Conservation (phyloP, 2,329 filamentous ascomycete genomes). For the Coniella lustricola region DNA sequence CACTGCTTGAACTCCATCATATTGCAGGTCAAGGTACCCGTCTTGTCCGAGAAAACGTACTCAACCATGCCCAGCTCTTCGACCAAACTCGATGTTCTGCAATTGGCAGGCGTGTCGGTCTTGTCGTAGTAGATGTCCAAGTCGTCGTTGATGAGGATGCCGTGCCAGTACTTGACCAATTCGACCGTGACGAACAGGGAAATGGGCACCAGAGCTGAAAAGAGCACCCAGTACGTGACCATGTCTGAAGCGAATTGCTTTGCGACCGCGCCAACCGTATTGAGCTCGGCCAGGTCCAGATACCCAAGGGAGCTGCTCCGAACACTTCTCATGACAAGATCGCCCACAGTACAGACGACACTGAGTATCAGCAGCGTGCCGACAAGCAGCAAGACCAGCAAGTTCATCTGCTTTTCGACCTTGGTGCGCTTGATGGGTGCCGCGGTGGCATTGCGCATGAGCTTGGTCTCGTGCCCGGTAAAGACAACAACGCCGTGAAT, state of each 20-base stretch:
- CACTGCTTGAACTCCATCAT: slow-evolving; percentile 98
- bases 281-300: slow-evolving; percentile 58
- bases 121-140: slow-evolving; percentile 97
- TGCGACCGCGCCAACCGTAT: slow-evolving; percentile 47
- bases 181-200: slow-evolving; percentile 97
- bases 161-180: slow-evolving; percentile 96
- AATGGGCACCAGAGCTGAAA: slow-evolving; percentile 93
- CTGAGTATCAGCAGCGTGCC: slow-evolving; percentile 77
- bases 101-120: slow-evolving; percentile 91
- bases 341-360: slow-evolving; percentile 83
- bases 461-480: slow-evolving; percentile 94
- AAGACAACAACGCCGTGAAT: slow-evolving; percentile 95
- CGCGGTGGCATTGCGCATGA: slow-evolving; percentile 97
- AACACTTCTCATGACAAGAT: slow-evolving; percentile 70
- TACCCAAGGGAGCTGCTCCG: slow-evolving; percentile 60
- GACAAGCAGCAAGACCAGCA: slow-evolving; percentile 85
- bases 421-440: slow-evolving; percentile 96
- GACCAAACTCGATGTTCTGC: slow-evolving; percentile 89
- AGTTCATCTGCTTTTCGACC: slow-evolving; percentile 89
- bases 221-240: slow-evolving; percentile 97
- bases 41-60: slow-evolving; percentile 98
- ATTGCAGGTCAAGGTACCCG: slow-evolving; percentile 94
- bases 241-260: slow-evolving; percentile 88
- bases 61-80: slow-evolving; percentile 98
- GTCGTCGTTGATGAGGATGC: slow-evolving; percentile 95